Base-by-base conservation (phyloP, 345 rosid species). In the Capsella bursapastoris region DNA sequence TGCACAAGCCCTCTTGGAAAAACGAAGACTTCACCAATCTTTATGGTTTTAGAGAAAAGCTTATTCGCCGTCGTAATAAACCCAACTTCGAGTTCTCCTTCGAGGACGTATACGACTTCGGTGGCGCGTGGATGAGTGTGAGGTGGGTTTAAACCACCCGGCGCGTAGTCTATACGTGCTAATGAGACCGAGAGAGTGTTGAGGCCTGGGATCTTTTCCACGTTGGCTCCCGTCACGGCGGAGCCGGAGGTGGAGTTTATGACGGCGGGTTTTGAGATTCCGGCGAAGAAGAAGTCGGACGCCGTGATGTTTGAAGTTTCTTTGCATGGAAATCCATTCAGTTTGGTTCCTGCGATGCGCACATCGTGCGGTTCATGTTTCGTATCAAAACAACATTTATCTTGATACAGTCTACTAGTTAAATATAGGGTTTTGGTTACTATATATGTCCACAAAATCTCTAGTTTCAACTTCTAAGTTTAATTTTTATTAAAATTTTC, bases 81-180 rank as follows among this genome's bases (percentile, higher is more conserved):
- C 5, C 88, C 93, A 3, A 86, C 93, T 18, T 83, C 84, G 16
- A 88, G 70, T 59, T 83, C 84, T 22, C 93, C 93, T n/a, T 85
- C 83, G 4, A 86, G 80, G 51, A 86, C 84, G 66, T 72, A 88
- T 22, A 84, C 73, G n/a, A 89, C 70, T 61, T 89, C 91, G 0
- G 91, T 89, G 66, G 88, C 93, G 1, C 91, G 87, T 27, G 91
- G 91, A 76, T 88, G 91, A 27, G 88, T 86, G 80, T 86, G 90
- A 1, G 89, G 93, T 1, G 87, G 90, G 81, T 86, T 86, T 27
- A 84, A 68, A 55, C 93, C 93, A 2, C 82, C 86, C 1, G 91
- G 73, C 1, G 68, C 75, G 35, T 81, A 85, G 78, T 88, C 93
- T 29, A 86, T 72, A 57, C 91, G 85, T 1, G 93, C 16, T 68